phyloP scores from a whole-genome alignment of 345 rosid species.

The Punica granatum region DNA sequence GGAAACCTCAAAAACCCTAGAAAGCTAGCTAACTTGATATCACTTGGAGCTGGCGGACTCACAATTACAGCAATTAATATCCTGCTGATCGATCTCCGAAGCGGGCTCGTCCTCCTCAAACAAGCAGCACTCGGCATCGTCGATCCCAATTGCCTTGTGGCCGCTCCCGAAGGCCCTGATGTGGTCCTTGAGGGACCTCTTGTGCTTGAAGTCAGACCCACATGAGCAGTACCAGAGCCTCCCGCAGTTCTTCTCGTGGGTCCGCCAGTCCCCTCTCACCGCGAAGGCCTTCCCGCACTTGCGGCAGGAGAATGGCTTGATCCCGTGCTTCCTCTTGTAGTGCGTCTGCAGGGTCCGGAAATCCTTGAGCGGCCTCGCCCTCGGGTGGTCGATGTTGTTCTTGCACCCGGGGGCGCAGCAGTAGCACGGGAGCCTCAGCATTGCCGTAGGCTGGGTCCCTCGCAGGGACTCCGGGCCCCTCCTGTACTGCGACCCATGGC shows the following conservation, averaged over 20 bases:
- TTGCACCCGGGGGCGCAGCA: slow-evolving; percentile 94
- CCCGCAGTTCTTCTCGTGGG: slow-evolving; percentile 98
- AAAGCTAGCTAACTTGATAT: background rate
- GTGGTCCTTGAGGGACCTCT: slow-evolving; percentile 91
- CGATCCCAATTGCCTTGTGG: slow-evolving; percentile 67
- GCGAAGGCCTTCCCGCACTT: slow-evolving; percentile 95
- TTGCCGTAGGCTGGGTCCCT: slow-evolving; percentile 94
- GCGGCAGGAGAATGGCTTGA: slow-evolving; percentile 86
- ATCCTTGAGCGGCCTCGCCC: slow-evolving; percentile 84
- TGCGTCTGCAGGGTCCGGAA: slow-evolving; percentile 98
- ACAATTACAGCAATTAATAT: background rate
- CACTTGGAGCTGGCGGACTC: background rate
- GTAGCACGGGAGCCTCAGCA: slow-evolving; percentile 89
- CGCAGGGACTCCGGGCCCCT: slow-evolving; percentile 92
- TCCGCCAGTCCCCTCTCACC: slow-evolving; percentile 96
- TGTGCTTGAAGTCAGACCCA: slow-evolving; percentile 96
- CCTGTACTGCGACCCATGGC: slow-evolving; percentile 95
- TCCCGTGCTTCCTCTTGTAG: slow-evolving; percentile 93
- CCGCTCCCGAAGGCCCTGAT: slow-evolving; percentile 78
- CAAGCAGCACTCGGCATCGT: slow-evolving; percentile 20
- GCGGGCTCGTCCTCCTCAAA: slow-evolving; percentile 69
- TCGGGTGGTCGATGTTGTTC: slow-evolving; percentile 92
- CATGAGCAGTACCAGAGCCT: slow-evolving; percentile 94
- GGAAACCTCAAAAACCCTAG: background rate
- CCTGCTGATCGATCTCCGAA: slow-evolving; percentile 53